Percentiles rank a stretch among this genome's conserved stretches.
Conservation (phyloP, 2,329 filamentous ascomycete species). For the Allantophomopsis lycopodina region DNA sequence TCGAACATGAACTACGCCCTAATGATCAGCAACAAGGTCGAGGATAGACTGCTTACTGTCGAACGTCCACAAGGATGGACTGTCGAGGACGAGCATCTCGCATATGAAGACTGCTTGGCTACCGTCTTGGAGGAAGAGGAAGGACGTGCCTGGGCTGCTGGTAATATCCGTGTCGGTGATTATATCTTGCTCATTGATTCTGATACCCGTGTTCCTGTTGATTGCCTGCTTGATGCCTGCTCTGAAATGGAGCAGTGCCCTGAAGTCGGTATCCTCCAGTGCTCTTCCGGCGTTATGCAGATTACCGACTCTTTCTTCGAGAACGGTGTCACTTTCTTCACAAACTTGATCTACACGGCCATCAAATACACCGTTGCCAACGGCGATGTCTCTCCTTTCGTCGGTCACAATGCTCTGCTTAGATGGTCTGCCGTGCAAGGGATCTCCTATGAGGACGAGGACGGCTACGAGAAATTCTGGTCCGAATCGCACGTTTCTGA, state of each 20-base stretch:
- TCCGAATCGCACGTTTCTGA: conserved; percentile 64
- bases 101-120: conserved; percentile 32
- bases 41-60: conserved; percentile 33
- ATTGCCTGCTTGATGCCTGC: conserved; percentile 56
- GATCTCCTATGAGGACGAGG: conserved; percentile 35
- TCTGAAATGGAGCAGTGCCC: conserved; percentile 60
- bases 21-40: conserved; percentile 44
- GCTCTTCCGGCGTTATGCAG: conserved; percentile 64
- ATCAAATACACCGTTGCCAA: conserved; percentile 58
- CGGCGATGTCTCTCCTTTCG: conserved; percentile 56
- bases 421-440: conserved; percentile 52
- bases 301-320: conserved; percentile 62
- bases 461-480: conserved; percentile 50
- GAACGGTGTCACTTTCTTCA: conserved; percentile 63
- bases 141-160: conserved; percentile 41
- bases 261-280: conserved; percentile 60
- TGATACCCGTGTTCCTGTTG: conserved; percentile 53
- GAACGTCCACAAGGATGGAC: conserved; percentile 5
- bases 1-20: conserved; percentile 67
- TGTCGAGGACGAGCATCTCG: conserved; percentile 23
- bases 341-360: conserved; percentile 61
- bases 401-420: conserved; percentile 65
- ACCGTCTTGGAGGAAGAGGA: conserved; percentile 33
- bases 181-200: conserved; percentile 56
- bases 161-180: conserved; percentile 46